These are phyloP conservation scores for Lactuca sativa DNA, from an alignment of 129 eudicot species.

Conservation along the genomic window DNA sequence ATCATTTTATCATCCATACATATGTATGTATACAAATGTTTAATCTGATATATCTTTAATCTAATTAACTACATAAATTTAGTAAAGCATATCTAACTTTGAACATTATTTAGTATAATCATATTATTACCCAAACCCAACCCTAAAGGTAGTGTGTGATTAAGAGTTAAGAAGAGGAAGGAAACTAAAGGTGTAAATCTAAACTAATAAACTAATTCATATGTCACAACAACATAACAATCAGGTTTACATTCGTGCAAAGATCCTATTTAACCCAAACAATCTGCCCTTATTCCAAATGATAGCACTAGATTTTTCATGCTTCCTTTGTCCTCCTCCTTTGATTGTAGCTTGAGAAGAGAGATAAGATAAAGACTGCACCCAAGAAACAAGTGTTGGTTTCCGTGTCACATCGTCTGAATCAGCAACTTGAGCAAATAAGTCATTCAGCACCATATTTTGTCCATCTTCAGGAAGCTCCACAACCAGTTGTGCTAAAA, in stretches of 20 bases:
- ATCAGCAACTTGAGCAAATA: slow-evolving; percentile 81
- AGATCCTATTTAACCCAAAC: slow-evolving; percentile 40
- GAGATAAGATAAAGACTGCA: slow-evolving; percentile 87
- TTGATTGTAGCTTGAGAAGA: slow-evolving; percentile 53
- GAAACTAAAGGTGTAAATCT: no score
- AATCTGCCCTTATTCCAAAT: slow-evolving; percentile 38
- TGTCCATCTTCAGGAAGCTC: slow-evolving; percentile 70
- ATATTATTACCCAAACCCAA: no score
- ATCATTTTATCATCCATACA: no score
- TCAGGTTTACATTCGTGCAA: slow-evolving; percentile 38
- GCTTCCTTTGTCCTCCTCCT: slow-evolving; percentile 12
- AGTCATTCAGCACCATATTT: slow-evolving; percentile 64
- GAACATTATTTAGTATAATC: no score
- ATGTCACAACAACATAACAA: slow-evolving; percentile 1
- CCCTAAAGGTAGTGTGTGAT: no score
- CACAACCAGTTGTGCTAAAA: slow-evolving; percentile 63
- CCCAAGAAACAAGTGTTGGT: slow-evolving; percentile 86
- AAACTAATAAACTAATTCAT: background rate
- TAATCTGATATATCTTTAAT: no score
- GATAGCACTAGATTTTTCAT: slow-evolving; percentile 27
- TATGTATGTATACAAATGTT: no score
- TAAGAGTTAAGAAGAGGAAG: no score
- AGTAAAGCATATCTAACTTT: no score
- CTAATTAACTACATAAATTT: no score
- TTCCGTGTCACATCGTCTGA: slow-evolving; percentile 93